Conservation (phyloP, 768 basidiomycete genomes). For the Tylopilus intermedius region DNA sequence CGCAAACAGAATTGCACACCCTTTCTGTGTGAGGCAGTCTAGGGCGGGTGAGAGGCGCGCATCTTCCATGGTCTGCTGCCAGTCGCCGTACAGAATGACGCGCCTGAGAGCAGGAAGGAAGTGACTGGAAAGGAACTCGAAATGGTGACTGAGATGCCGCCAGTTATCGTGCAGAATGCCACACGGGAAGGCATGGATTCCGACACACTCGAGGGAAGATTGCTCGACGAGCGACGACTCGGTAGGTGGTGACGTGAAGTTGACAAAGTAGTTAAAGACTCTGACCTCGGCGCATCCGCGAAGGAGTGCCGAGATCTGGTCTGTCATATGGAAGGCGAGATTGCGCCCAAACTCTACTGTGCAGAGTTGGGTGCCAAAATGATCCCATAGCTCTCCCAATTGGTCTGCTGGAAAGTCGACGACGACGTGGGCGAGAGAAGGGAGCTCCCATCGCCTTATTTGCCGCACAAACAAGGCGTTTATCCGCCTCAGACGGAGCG, state of each 20-base stretch:
- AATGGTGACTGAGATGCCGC: slow-evolving; percentile 37
- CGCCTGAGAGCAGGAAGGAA: slow-evolving; percentile 43
- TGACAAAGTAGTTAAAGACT: slow-evolving; percentile 52
- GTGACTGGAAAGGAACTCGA: slow-evolving; percentile 37
- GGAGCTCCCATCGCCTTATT: slow-evolving; percentile 48
- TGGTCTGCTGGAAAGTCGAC: slow-evolving; percentile 42
- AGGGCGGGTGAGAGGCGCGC: slow-evolving; percentile 33
- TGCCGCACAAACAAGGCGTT: slow-evolving; percentile 49
- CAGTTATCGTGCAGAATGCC: slow-evolving; percentile 34
- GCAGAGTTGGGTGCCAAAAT: slow-evolving; percentile 46
- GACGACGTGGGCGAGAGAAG: slow-evolving; percentile 48
- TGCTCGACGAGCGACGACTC: slow-evolving; percentile 20
- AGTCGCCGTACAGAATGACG: slow-evolving; percentile 51
- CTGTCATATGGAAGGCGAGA: slow-evolving; percentile 47
- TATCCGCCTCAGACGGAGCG: slow-evolving; percentile 47
- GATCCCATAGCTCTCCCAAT: slow-evolving; percentile 44
- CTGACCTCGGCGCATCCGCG: slow-evolving; percentile 41
- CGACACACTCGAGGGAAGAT: slow-evolving; percentile 39
- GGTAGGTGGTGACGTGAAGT: slow-evolving; percentile 38
- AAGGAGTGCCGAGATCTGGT: slow-evolving; percentile 46
- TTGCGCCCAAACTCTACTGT: slow-evolving; percentile 56
- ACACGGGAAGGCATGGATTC: slow-evolving; percentile 49
- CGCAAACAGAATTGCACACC: slow-evolving; percentile 27
- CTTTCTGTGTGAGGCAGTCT: slow-evolving; percentile 31
- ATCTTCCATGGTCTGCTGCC: slow-evolving; percentile 39